These are phyloP conservation scores for Astragalus glycyphyllos DNA, from an alignment of 306 rosid species.

Conservation along the genomic window DNA sequence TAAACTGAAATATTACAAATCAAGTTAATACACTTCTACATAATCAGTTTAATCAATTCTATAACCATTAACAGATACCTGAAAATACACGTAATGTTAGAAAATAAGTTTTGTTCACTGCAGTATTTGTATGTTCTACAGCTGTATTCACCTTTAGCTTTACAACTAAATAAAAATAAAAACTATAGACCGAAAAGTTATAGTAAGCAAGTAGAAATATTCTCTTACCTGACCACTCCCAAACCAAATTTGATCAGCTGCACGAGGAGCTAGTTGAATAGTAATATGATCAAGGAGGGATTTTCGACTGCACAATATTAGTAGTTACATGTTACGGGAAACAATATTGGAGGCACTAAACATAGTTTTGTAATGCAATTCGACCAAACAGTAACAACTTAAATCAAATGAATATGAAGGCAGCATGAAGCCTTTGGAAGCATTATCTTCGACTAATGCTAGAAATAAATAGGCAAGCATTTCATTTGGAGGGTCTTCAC, in stretches of 20 bases:
- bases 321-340: conserved; percentile 30
- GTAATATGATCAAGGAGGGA: conserved; percentile 93
- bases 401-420: conserved; percentile 25
- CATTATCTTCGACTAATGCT: conserved; percentile 26
- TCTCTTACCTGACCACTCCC: conserved; percentile 76
- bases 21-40: conserved; percentile 32
- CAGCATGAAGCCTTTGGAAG: conserved; percentile 35
- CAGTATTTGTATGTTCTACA: conserved; percentile 21
- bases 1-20: conserved; percentile 64
- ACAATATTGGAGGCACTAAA: conserved; percentile 23
- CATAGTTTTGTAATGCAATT: conserved; percentile 16
- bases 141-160: conserved; percentile 17
- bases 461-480: conserved; percentile 27
- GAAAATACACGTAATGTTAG: conserved; percentile 10
- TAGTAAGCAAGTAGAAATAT: conserved; percentile 26
- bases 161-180: conserved; percentile 23
- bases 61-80: background rate
- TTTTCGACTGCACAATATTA: conserved; percentile 75
- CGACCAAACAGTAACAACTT: conserved; percentile 33
- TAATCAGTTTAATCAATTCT: conserved; percentile 21
- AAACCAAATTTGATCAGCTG: conserved; percentile 93
- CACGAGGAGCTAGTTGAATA: conserved; percentile 96
- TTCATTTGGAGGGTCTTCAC: conserved; percentile 36
- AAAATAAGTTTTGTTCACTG: conserved; percentile 14
- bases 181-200: conserved; percentile 17